Percentiles rank a stretch among this genome's conserved stretches.
phyloP scores from a whole-genome alignment of 768 basidiomycete genomes.

The Lyophyllum decastes region DNA sequence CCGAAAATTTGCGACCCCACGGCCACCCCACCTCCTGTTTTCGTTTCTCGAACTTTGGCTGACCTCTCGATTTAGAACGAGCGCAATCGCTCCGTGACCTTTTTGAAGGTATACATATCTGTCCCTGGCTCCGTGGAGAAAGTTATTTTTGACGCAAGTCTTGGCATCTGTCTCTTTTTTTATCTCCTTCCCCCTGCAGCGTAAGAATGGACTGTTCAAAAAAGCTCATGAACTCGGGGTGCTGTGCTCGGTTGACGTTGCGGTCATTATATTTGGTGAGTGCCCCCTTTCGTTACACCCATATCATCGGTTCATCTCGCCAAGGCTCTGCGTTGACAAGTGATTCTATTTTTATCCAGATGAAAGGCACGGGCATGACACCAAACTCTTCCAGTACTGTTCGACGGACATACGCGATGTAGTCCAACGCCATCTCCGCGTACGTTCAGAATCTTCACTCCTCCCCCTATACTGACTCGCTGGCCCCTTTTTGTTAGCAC shows the following conservation, averaged over 20 bases:
- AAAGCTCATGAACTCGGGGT: conserved; percentile 20
- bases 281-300: background rate
- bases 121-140: conserved; percentile 14
- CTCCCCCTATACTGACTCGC: background rate
- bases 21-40: too few species aligned
- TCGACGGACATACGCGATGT: conserved; percentile 60
- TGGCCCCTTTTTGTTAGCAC: conserved; percentile 22
- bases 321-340: conserved; percentile 13
- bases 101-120: conserved; percentile 17
- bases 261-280: conserved; percentile 18
- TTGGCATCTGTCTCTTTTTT: conserved; percentile 17
- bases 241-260: conserved; percentile 18
- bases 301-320: conserved; percentile 2
- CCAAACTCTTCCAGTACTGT: conserved; percentile 75
- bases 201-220: conserved; percentile 20
- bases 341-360: conserved; percentile 23
- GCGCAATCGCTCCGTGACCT: conserved; percentile 21
- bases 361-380: conserved; percentile 43
- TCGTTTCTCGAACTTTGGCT: background rate
- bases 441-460: conserved; percentile 16
- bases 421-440: conserved; percentile 58
- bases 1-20: background rate
- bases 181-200: conserved; percentile 5
- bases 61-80: conserved; percentile 11
- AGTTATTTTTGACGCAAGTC: conserved; percentile 21